Evolutionary conservation across 1,284 basidiomycete species (phyloP).

Genomic region (Hypsizygus ulmarius): DNA sequence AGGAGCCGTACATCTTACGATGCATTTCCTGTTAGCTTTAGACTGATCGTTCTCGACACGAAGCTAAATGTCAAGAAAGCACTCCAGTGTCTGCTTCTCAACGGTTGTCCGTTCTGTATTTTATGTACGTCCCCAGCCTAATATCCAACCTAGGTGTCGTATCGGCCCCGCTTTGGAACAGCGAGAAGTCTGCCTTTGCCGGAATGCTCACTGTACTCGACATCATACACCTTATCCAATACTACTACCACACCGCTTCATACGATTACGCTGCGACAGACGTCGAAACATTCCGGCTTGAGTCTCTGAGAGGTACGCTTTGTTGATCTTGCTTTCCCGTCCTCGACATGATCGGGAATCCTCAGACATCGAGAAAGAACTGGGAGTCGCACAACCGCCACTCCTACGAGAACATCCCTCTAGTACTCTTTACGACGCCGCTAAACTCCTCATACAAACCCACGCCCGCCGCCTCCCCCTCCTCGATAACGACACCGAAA

Average conservation of each 20-base stretch:
- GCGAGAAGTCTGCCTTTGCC: conserved; percentile 84
- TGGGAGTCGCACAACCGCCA: conserved; percentile 92
- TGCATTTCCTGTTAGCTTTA: conserved; percentile 93
- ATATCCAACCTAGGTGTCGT: conserved; percentile 73
- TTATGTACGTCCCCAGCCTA: conserved; percentile 4
- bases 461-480: conserved; percentile 94
- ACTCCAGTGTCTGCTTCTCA: conserved; percentile 83
- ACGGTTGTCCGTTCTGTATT: conserved; percentile 50
- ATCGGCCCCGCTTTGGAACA: conserved; percentile 98
- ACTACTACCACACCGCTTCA: conserved; percentile 85
- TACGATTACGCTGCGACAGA: conserved; percentile 90
- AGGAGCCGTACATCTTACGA: conserved; percentile 88
- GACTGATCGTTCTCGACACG: conserved; percentile 95
- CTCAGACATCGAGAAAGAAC: conserved; percentile 90
- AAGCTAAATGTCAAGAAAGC: conserved; percentile 94
- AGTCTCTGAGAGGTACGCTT: conserved; percentile 76
- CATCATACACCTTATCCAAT: conserved; percentile 96
- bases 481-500: conserved; percentile 91
- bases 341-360: conserved; percentile 16
- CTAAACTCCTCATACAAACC: conserved; percentile 89
- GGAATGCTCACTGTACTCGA: conserved; percentile 97
- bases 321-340: conserved; percentile 13
- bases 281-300: conserved; percentile 92
- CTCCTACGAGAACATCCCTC: conserved; percentile 88
- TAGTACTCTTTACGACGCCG: conserved; percentile 87